These are phyloP conservation scores for Chrysosporium queenslandicum DNA, from an alignment of 2,329 filamentous ascomycete species.

Conservation along the genomic window DNA sequence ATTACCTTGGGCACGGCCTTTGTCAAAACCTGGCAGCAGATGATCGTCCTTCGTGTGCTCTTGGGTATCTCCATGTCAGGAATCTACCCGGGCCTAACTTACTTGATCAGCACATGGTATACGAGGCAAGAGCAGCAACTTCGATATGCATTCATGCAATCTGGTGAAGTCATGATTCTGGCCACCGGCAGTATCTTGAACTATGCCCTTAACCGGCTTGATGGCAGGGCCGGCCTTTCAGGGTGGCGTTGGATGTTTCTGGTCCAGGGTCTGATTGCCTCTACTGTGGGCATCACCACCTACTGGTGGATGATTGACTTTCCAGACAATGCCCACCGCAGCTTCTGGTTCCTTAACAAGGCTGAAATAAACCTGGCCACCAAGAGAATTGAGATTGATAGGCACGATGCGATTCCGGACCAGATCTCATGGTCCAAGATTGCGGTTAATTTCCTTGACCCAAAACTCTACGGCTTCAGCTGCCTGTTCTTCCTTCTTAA, in stretches of 20 bases:
- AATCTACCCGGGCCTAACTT: conserved; percentile 38
- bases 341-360: conserved; percentile 48
- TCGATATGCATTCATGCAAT: conserved; percentile 55
- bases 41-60: conserved; percentile 57
- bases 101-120: conserved; percentile 49
- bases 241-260: conserved; percentile 63
- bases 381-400: conserved; percentile 49
- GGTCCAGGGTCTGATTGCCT: conserved; percentile 54
- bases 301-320: conserved; percentile 66
- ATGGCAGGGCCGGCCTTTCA: conserved; percentile 46
- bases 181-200: conserved; percentile 59
- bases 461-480: conserved; percentile 56
- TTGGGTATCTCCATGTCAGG: conserved; percentile 53
- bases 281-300: conserved; percentile 48
- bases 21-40: conserved; percentile 56
- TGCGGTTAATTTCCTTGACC: conserved; percentile 47
- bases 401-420: conserved; percentile 50
- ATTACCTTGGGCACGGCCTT: conserved; percentile 61
- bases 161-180: conserved; percentile 54
- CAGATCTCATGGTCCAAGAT: conserved; percentile 48
- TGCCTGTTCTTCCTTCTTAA: conserved; percentile 58
- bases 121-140: conserved; percentile 55
- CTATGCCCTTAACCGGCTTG: conserved; percentile 55
- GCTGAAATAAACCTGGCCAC: conserved; percentile 49
- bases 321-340: conserved; percentile 50